Percentiles rank a stretch among this genome's conserved stretches.
phyloP scores from a whole-genome alignment of 176 grass and related monocot genomes.

The Zizania latifolia region DNA sequence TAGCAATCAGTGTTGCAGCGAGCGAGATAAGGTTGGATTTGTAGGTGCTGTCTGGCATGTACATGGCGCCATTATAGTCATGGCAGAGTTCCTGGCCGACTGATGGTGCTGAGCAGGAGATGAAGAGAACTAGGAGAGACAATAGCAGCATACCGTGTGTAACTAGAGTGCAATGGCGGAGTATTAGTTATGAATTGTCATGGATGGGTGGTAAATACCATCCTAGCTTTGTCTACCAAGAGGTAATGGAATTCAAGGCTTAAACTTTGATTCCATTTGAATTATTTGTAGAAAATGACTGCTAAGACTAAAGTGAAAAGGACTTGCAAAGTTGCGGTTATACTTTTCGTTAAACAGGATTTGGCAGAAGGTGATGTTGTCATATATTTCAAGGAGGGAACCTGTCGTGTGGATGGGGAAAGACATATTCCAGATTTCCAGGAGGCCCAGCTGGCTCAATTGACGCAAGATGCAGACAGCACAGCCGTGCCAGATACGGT shows the following conservation, averaged over 20 bases:
- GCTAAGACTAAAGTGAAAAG: background rate
- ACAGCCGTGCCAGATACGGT: no score
- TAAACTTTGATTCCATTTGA: background rate
- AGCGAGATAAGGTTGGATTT: constrained; percentile 30
- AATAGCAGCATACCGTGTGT: background rate
- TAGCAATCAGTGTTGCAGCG: background rate
- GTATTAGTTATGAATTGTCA: background rate
- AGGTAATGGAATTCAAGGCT: constrained; percentile 16
- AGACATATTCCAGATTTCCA: no score
- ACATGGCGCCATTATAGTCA: constrained; percentile 15
- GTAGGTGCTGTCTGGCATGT: constrained; percentile 24
- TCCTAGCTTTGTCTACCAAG: constrained; percentile 11
- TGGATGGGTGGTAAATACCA: constrained; percentile 14
- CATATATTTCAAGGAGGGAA: background rate
- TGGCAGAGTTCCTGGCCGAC: constrained; percentile 11
- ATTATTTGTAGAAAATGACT: background rate
- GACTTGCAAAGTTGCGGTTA: background rate
- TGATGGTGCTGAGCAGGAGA: background rate
- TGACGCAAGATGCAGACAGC: no score
- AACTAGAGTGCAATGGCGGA: background rate
- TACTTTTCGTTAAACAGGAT: background rate
- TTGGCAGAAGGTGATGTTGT: background rate
- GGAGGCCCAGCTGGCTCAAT: background rate
- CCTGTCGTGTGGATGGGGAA: no score
- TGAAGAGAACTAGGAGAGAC: constrained; percentile 16